Evolutionary conservation across 2,329 filamentous ascomycete species (phyloP), one percentile per base, ranked within the genome.

Genomic region (Hymenoscyphus linearis): DNA sequence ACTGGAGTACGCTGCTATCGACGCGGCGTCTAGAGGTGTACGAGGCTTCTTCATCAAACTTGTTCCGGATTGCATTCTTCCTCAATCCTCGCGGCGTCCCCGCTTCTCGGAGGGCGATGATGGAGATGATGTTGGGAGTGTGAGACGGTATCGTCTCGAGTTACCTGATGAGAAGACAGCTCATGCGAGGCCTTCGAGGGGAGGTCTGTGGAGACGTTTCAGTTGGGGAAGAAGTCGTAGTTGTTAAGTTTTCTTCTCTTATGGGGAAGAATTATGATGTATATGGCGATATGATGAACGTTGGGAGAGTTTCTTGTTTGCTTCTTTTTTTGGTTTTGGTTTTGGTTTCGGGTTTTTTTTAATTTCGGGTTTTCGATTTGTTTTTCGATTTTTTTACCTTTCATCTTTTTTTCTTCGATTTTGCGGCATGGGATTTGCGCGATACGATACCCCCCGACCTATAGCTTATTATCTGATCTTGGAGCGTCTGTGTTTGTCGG

Each of bases 1-100:
- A 12, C 77, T 86, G 3, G 85, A 88, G 74, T 88, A 88, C 67
- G 85, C 84, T 0, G 85, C 85, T 60, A 88, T 88, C 47, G 85
- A 88, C 56, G 84, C 84, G 0, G 84, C 85, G 1, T 81, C 79
- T 37, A 77, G 78, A 1, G 85, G 85, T 4, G 76, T 88, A 34
- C 80, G 80, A 65, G 85, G 85, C 13, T 87, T 85, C 81, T 68
- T 86, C 36, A 76, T 81, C 70, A 78, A 80, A 82, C 66, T 87
- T 7, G 76, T 87, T 3, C 85, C 85, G 0, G 82, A 85, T 63
- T 87, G 85, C 72, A 81, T 87, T 60, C 74, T 84, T 1, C 80
- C 84, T 13, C 76, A 76, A 56, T 75, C 76, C 36, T 75, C 74
- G 55, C 75, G 80, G 47, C 78, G 80, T 55, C 72, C 85, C 13